Evolutionary conservation across 2,329 filamentous ascomycete genomes (phyloP), one percentile per base, ranked within the genome.

Genomic region (Diaporthe humulicola): DNA sequence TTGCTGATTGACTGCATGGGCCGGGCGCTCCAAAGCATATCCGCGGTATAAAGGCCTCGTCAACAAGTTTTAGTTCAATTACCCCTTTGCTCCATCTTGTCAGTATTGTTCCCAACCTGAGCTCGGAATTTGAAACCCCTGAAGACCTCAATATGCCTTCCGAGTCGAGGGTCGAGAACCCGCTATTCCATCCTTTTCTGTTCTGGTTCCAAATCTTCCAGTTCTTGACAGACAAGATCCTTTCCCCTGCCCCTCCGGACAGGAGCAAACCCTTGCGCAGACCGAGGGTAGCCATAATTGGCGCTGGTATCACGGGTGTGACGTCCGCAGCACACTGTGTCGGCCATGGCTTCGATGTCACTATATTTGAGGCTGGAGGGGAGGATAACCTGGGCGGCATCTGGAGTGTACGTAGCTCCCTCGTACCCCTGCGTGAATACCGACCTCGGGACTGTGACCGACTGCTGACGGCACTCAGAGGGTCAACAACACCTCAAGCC

Each of bases 291-390:
- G 93, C 93, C 3, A 86, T 94, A 42, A 91, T 95, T 77, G 93
- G 93, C 3, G 91, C 92, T 38, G 93, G 93, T 2, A 87, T 97
- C 72, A 97, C 90, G 0, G 90, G 95, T 5, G 91, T 97, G 3
- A 94, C 94, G 1, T 91, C 94, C 10, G 95, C 95, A 0, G 91
- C 94, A 1, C 95, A 97, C 81, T 95, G 94, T 80, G 91, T 96
- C 48, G 95, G 95, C 2, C 94, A 97, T 90, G 94, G 94, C 58
- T 96, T 96, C 78, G 94, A 97, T 76, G 93, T 95, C 9, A 88
- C 90, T 28, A 90, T 97, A 52, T 97, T 97, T 77, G 95, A 97
- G 81, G 90, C 91, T 10, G 93, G 93, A 1, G 83, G 87, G 5
- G 87, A 91, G 77, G 88, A 93, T 22, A 87, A 90, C 33, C 82